These are phyloP conservation scores for Rauvolfia tetraphylla DNA, from an alignment of 257 asterid genomes.

Conservation along the genomic window DNA sequence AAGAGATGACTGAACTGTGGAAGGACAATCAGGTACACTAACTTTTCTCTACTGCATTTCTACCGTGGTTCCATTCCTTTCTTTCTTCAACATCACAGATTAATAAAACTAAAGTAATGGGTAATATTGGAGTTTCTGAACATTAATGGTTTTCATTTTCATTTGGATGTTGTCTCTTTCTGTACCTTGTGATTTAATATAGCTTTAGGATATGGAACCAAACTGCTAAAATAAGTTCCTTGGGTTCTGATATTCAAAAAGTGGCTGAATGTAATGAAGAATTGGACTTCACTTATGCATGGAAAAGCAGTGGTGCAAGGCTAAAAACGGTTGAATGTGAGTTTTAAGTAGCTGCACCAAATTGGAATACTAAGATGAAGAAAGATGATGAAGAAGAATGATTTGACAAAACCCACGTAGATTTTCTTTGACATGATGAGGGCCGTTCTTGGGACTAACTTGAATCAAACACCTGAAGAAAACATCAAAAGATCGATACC, in stretches of 20 bases:
- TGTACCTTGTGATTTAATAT: not conserved
- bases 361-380: not conserved
- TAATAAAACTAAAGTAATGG: not conserved
- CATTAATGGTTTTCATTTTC: not conserved
- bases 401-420: not conserved
- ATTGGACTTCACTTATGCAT: not conserved
- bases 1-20: conserved; percentile 73
- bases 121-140: not conserved
- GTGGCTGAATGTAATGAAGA: not conserved
- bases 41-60: not conserved
- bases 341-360: not conserved
- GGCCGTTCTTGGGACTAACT: not conserved
- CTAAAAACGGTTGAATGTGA: not conserved
- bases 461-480: not conserved
- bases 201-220: not conserved
- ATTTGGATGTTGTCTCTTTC: not conserved
- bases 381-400: not conserved
- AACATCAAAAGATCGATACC: not conserved
- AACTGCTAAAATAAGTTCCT: not conserved
- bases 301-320: not conserved
- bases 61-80: not conserved
- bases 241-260: not conserved
- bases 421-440: not conserved
- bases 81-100: not conserved
- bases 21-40: conserved; percentile 65